Base-by-base conservation (phyloP, 1,284 basidiomycete genomes). In the Xerocomus cyaneibrunnescens region DNA sequence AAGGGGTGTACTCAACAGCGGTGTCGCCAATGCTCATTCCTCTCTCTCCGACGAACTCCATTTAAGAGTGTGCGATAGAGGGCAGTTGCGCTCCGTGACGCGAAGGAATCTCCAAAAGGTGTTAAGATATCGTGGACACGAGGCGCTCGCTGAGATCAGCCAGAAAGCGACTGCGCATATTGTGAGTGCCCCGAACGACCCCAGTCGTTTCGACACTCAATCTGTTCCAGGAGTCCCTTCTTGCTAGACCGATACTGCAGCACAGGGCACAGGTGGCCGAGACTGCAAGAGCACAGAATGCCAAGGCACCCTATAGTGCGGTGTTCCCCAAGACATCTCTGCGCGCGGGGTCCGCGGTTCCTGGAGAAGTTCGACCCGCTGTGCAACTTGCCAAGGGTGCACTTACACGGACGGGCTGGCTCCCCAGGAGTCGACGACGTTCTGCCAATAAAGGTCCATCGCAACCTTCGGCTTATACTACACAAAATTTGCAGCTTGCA, bases 61-160 rank as follows among this genome's bases (percentile, higher is more conserved):
- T 22, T 61, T 79, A 39, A 64, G 62, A 8, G 63, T 70, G 39
- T 67, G 76, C 41, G 61, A 68, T 22, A 74, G 75, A 16, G 72
- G 76, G 7, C 59, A 77, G 38, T 59, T 89, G 45, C 74, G 87
- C 44, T 72, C 77, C 35, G 75, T 76, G 63, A 89, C 86, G 30
- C 74, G 85, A 48, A 84, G 79, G 78, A 88, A 87, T 64, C 68
- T 89, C 37, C 81, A 85, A 59, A 89, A 89, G 66, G 75, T 83
- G 10, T 68, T 89, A 31, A 80, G 69, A 50, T 89, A 77, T 64
- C 74, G 83, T 49, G 69, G 72, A 16, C 52, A 60, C n/a, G 69
- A 70, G 45, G 80, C 78, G 17, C 57, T 76, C 6, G 45, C 57
- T 5, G 69, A 73, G 19, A 57, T 84, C 21, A 70, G 74, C 51